phyloP scores from a whole-genome alignment of 2,329 filamentous ascomycete species.

The Microsporum canis region DNA sequence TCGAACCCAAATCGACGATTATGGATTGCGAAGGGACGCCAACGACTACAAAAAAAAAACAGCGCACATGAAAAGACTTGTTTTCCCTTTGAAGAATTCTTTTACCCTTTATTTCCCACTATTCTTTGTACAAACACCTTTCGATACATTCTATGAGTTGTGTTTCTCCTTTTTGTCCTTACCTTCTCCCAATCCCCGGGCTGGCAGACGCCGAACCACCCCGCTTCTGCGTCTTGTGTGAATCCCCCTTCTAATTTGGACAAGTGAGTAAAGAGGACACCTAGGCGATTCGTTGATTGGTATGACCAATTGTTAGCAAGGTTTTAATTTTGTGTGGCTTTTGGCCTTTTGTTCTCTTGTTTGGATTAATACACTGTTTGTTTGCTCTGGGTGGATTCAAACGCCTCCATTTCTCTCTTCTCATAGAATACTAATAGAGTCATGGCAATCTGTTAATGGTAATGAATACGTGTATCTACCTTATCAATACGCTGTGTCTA shows the following conservation, averaged over 20 bases:
- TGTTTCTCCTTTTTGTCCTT: not conserved
- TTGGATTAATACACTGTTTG: not conserved
- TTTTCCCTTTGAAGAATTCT: not conserved
- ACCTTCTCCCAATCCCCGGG: not conserved
- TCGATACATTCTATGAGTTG: not conserved
- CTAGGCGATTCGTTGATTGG: not conserved
- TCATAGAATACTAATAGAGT: not conserved
- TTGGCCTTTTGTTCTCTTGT: not conserved
- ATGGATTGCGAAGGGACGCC: not conserved
- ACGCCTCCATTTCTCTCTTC: not conserved
- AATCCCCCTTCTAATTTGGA: not conserved
- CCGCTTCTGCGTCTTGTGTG: not conserved
- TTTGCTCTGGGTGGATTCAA: not conserved
- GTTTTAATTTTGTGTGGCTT: conserved; percentile 1
- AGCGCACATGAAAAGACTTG: not conserved
- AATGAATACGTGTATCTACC: not conserved
- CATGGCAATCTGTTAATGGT: not conserved
- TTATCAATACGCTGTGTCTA: too few species aligned
- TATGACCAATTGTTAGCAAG: not conserved
- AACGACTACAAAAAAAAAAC: not conserved
- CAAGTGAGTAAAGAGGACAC: not conserved
- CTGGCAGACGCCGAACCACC: not conserved
- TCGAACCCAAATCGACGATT: not conserved
- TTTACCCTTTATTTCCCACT: not conserved
- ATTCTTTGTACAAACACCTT: conserved; percentile 2